A percentile compares a stretch with the other conserved stretches of the same genome.
Evolutionary conservation across 371 early-diverging fungal genomes (phyloP).

Genomic region (Caulochytrium protostelioides): DNA sequence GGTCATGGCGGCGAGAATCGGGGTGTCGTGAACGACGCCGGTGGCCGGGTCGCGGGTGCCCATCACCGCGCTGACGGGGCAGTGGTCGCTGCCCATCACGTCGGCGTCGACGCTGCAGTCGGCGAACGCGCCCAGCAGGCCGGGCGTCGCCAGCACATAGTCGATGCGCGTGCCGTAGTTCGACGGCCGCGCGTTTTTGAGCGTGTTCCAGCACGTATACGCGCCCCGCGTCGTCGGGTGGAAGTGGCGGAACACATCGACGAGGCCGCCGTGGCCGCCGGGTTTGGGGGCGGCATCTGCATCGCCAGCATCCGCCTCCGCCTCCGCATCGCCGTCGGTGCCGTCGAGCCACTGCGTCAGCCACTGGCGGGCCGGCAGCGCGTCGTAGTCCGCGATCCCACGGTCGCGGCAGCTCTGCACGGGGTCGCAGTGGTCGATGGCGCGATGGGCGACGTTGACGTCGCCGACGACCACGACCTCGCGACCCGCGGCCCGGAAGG

Average conservation of each 20-base stretch:
- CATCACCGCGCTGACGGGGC: slow-evolving; percentile 49
- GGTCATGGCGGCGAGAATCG: neutral
- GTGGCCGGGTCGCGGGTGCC: slow-evolving; percentile 13
- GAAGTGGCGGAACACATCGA: slow-evolving; percentile 23
- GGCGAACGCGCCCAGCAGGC: slow-evolving; percentile 28
- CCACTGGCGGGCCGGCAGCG: slow-evolving; percentile 46
- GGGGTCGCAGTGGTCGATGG: slow-evolving; percentile 62
- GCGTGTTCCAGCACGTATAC: slow-evolving; percentile 55
- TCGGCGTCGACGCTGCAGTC: slow-evolving; percentile 35
- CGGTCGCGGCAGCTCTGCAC: slow-evolving; percentile 30
- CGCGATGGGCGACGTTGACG: slow-evolving; percentile 42
- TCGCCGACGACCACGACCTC: slow-evolving; percentile 57
- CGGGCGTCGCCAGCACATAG: slow-evolving; percentile 44
- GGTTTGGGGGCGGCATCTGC: no score
- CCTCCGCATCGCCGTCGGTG: no score
- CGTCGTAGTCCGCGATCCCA: slow-evolving; percentile 34
- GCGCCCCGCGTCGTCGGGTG: slow-evolving; percentile 11
- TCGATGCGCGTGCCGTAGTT: slow-evolving; percentile 47
- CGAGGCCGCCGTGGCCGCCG: no score
- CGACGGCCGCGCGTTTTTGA: slow-evolving; percentile 36
- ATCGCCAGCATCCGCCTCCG: no score
- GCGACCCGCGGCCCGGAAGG: slow-evolving; percentile 26
- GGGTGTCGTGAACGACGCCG: slow-evolving; percentile 1
- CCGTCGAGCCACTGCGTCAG: no score
- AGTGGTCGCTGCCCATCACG: slow-evolving; percentile 71